phyloP scores from a whole-genome alignment of 352 stramenopile species.

The Pythium brachiatum region DNA sequence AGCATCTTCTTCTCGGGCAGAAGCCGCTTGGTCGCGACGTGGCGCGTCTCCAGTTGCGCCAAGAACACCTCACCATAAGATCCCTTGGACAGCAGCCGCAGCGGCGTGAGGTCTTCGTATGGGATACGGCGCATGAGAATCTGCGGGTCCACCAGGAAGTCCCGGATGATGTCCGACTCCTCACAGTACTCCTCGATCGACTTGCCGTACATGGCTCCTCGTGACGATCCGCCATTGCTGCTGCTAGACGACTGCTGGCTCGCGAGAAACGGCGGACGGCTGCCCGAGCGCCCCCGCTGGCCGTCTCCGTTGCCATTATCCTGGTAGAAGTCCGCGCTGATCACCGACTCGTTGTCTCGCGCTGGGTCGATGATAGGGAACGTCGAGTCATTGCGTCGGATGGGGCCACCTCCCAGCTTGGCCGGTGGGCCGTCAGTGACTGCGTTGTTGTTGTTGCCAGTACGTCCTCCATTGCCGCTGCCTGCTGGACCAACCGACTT shows the following conservation, averaged over 20 bases:
- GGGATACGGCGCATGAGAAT: conserved; percentile 51
- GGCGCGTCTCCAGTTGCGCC: conserved; percentile 57
- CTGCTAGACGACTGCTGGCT: not conserved
- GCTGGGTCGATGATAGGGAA: conserved; percentile 10
- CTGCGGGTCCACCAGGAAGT: conserved; percentile 50
- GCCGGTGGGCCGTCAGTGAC: no score
- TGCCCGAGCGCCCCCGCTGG: not conserved
- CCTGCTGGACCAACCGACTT: conserved; percentile 4
- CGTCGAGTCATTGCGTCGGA: not conserved
- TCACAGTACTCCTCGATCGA: conserved; percentile 55
- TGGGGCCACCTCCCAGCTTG: not conserved
- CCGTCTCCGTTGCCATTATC: conserved; percentile 3
- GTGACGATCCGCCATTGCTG: conserved; percentile 2
- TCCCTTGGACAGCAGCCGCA: conserved; percentile 63
- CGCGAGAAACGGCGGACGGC: not conserved
- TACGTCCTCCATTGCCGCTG: not conserved
- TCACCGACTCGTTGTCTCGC: conserved; percentile 17
- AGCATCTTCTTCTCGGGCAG: conserved; percentile 58
- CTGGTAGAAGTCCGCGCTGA: conserved; percentile 13
- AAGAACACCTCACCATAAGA: conserved; percentile 74
- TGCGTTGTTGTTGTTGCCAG: not conserved
- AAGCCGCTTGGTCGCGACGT: conserved; percentile 74
- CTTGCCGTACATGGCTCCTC: conserved; percentile 26
- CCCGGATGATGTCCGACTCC: conserved; percentile 51
- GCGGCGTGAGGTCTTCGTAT: conserved; percentile 65